Conservation (phyloP, 495 filamentous ascomycete species). For the Aspergillus coremiiformis region DNA sequence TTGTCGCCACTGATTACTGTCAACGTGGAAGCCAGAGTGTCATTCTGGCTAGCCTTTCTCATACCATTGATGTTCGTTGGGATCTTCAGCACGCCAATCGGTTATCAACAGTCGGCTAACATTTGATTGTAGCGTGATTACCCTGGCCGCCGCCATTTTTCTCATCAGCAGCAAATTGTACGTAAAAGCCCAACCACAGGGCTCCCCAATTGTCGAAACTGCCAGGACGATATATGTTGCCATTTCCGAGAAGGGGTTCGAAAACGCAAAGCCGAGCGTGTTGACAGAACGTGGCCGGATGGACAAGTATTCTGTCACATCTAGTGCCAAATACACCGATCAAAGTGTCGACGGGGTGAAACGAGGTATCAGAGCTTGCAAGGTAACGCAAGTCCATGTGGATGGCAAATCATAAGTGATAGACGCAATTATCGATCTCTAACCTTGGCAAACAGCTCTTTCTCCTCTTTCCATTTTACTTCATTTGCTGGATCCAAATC, state of each 20-base stretch:
- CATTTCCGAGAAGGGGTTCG: slow-evolving; percentile 15
- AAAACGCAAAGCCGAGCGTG: slow-evolving; percentile 14
- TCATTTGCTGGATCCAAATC: slow-evolving; percentile 15
- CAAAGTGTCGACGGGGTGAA: slow-evolving; percentile 44
- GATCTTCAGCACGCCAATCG: neutral
- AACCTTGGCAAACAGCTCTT: slow-evolving; percentile 30
- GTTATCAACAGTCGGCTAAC: neutral
- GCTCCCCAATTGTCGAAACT: slow-evolving; percentile 39
- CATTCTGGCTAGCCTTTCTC: slow-evolving; percentile 58
- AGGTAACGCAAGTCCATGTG: slow-evolving; percentile 5
- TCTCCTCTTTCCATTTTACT: slow-evolving; percentile 28
- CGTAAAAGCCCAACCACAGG: slow-evolving; percentile 33
- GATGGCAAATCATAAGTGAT: neutral
- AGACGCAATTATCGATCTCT: neutral
- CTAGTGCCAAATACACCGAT: slow-evolving; percentile 22
- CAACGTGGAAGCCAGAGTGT: slow-evolving; percentile 32
- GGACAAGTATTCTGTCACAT: slow-evolving; percentile 6
- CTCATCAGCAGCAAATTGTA: slow-evolving; percentile 17
- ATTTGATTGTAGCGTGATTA: slow-evolving; percentile 8
- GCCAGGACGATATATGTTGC: slow-evolving; percentile 24
- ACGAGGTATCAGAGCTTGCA: slow-evolving; percentile 42
- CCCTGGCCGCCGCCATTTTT: slow-evolving; percentile 4
- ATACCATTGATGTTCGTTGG: slow-evolving; percentile 26
- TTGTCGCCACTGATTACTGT: slow-evolving; percentile 29
- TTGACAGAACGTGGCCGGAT: slow-evolving; percentile 5